Evolutionary conservation across 2,329 filamentous ascomycete species (phyloP).

Genomic region (Paecilomyces sp.): DNA sequence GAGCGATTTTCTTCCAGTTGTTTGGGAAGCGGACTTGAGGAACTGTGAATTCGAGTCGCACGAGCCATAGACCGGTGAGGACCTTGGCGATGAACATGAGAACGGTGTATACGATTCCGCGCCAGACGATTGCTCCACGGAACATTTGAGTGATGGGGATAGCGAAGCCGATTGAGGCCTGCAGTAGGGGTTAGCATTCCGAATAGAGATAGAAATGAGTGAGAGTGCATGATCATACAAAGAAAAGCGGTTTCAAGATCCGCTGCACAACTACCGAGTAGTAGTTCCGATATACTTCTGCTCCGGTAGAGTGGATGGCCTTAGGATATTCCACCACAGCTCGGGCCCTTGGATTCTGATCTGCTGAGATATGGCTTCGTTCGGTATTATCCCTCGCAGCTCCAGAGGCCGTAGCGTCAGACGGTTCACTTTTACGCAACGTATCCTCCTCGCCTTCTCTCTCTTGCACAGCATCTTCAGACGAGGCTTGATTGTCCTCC

Average conservation of each 20-base stretch:
- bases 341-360: background rate
- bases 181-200: background rate
- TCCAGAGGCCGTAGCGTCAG: background rate
- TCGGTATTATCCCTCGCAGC: background rate
- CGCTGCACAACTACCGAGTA: constrained; percentile 40
- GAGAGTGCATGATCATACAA: constrained; percentile 43
- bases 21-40: background rate
- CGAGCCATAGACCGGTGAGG: constrained; percentile 53
- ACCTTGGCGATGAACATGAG: constrained; percentile 63
- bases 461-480: background rate
- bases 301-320: constrained; percentile 11
- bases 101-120: constrained; percentile 62
- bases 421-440: background rate
- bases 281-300: constrained; percentile 38
- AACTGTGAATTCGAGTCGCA: constrained; percentile 25
- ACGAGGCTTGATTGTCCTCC: background rate
- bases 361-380: background rate
- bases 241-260: constrained; percentile 66
- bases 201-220: background rate
- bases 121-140: constrained; percentile 57
- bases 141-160: constrained; percentile 70
- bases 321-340: background rate
- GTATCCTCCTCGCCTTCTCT: background rate
- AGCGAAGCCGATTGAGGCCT: constrained; percentile 63
- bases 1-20: background rate